Evolutionary conservation across 73 alveolate genomes (phyloP), one percentile per base, ranked within the genome.

Genomic region (Symbiodinium pilosum): DNA sequence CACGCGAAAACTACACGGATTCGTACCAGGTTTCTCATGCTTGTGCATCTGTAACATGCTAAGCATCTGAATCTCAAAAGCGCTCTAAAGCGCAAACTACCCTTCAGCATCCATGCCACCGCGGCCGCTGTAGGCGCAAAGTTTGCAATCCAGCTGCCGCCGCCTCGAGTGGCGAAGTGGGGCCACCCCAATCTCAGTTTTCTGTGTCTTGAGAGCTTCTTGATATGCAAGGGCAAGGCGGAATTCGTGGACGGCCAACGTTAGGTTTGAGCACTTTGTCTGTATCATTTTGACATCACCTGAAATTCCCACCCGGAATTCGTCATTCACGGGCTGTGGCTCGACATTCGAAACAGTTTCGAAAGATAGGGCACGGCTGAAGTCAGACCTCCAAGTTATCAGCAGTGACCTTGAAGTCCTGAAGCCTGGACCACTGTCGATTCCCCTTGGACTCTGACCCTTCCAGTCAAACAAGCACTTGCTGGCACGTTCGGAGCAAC

Each of bases 71-170:
- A 28, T 18, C 81, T 38, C 16, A 20, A 24, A 7, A 34, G 36
- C 75, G 0, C 38, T 14, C 59, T 47, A 47, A 47, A 9, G 59
- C 59, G 59, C 59, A 14, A n/a, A n/a, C n/a, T n/a, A n/a, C n/a
- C n/a, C n/a, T n/a, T n/a, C n/a, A n/a, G n/a, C n/a, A 54, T 54
- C 11, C 32, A 54, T 24, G 73, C 73, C 73, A n/a, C 84, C 75
- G 51, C 30, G 71, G 47, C 95, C 21, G 97, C 97, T 9, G 97
- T 88, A 24, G 71, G 84, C 40, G 88, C 89, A 36, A 91, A 91
- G 97, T 91, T 91, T 87, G 97, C 97, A 43, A 91, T 91, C 97
- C 97, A 91, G 54, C 97, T 91, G 77, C 97, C 97, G 5, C 97
- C 97, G 5, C 97, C 97, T 91, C 59, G 6, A 47, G 59, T 14